Evolutionary conservation across 1,139 yeast genomes (phyloP), one percentile per base, ranked within the genome.

Genomic region (Scheffersomyces stambukii): DNA sequence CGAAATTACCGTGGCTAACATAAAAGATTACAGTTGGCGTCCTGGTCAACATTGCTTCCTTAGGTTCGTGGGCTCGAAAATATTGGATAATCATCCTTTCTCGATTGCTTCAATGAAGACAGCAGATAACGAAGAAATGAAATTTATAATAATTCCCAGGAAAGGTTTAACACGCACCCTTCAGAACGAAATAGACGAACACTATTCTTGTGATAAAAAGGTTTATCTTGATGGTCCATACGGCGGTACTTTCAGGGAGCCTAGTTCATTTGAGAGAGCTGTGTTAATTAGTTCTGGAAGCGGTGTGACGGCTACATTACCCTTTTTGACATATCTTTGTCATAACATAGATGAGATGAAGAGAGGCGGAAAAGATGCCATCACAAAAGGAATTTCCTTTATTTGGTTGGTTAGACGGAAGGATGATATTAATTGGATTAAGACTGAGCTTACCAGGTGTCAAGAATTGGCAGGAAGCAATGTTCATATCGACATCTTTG

Each of bases 11-110:
- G 56, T 77, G 12, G 53, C 52, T 13, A 64, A 68, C 32, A 45
- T 53, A 8, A 50, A 55, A 9, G 67, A 61, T 6, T 48, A 67
- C 23, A 44, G 45, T 11, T 77, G 83, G 82, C 43, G 33, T 18
- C 77, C 83, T 1, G 83, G 84, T 14, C 82, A 77, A 41, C 84
- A 77, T 48, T 57, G 76, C 12, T 75, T 60, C 43, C 54, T 77
- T 18, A 59, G 81, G 39, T 65, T 75, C 39, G 54, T 59, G 4
- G 73, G 71, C 0, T 45, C 64, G 7, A 61, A 69, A 36, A 41
- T 64, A 16, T 46, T 75, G 23, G 81, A 75, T 35, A 75, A 70
- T 43, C 84, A 77, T 50, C 84, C 84, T 8, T 77, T 77, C 46
- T 75, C 82, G 2, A 64, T 77, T n/a, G 49, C 71, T 17, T 62